phyloP scores from a whole-genome alignment of 441 rosid species.

The Populus hybrid region DNA sequence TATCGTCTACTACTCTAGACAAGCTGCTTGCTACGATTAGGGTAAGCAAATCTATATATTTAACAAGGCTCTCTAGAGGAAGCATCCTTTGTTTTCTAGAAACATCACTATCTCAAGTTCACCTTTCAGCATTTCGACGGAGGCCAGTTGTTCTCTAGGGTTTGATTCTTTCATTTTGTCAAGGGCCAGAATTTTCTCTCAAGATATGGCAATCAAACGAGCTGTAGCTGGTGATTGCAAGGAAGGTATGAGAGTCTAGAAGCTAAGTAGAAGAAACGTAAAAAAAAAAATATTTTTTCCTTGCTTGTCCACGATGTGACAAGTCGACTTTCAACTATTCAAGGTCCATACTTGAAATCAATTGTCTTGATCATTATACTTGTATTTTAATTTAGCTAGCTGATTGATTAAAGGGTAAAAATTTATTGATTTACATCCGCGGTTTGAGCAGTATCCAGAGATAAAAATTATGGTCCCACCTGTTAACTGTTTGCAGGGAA shows the following conservation, averaged over 20 bases:
- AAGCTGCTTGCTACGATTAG: too few species aligned
- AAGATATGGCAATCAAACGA: neutral
- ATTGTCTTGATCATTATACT: neutral
- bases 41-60: neutral
- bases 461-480: too few species aligned
- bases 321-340: neutral
- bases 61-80: neutral
- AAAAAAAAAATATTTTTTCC: too few species aligned
- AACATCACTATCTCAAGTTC: neutral
- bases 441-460: neutral
- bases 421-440: neutral
- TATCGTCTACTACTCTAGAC: neutral
- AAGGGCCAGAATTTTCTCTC: neutral
- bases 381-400: too few species aligned
- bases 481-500: too few species aligned
- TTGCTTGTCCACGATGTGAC: too few species aligned
- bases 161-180: neutral
- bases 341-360: neutral
- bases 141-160: neutral
- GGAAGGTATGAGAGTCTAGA: neutral
- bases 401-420: neutral
- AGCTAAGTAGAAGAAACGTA: neutral
- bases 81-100: neutral
- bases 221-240: neutral
- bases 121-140: neutral